Base-by-base conservation (phyloP, 192 early-diverging fungal genomes). In the Lobulomyces angularis region DNA sequence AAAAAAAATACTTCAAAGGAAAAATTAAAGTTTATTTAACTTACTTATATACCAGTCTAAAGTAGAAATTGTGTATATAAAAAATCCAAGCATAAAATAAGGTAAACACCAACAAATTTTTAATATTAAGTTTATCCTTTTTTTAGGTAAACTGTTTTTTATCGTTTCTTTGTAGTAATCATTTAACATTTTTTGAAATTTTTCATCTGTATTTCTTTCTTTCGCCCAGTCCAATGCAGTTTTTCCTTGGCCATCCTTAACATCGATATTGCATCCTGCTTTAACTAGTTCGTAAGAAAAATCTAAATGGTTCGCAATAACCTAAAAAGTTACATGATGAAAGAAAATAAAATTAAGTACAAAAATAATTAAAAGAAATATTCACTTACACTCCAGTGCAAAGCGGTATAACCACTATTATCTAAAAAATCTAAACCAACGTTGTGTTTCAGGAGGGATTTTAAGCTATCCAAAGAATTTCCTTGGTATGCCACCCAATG, bases 401-500 rank as follows among this genome's bases (percentile, higher is more conserved):
- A 58, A 0, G 90, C 77, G 3, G 88, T 84, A 45, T 83, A 81
- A 43, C 80, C 76, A 16, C 70, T 69, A 26, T 63, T 55, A 54
- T 95, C 90, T 27, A 53, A 59, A 14, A 71, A 57, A 24, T 82
- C 67, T 11, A 91, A 46, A 3, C 55, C 65, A 3, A 91, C 87
- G 11, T 79, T 81, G 21, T 74, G 55, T 19, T 64, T 61, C 19
- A 95, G 41, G 21, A 95, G 58, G 24, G 83, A 60, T 35, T 80
- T 69, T 6, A 86, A 64, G 21, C 75, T 69, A 18, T 67, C 64
- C 7, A 74, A 45, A 23, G 76, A 67, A 55, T 86, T 83, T 1
- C 81, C 82, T 54, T 88, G 82, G 53, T 92, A 96, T 0, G 83
- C 80, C 1, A 84, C 79, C 94, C 94, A 97, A 86, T 94, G 93